These are phyloP conservation scores for Phytophthora quininea DNA, from an alignment of 352 stramenopile genomes.

Conservation along the genomic window DNA sequence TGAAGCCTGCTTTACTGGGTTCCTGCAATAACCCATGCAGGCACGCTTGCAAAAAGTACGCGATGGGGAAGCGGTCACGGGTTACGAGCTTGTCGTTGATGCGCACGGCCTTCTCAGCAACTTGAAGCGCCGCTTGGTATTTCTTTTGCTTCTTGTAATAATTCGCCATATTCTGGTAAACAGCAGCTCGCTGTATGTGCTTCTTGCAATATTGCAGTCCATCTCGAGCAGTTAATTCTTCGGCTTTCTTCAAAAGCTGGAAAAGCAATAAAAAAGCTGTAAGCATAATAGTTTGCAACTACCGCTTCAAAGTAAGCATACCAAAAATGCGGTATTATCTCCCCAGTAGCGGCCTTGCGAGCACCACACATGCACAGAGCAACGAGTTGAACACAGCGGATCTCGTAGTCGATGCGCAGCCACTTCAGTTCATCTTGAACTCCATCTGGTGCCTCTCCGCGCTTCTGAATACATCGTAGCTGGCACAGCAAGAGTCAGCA, in stretches of 20 bases:
- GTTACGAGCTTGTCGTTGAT: slow-evolving; percentile 64
- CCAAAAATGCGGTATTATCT: slow-evolving; percentile 73
- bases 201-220: slow-evolving; percentile 76
- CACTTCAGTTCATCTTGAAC: slow-evolving; percentile 66
- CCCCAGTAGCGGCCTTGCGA: slow-evolving; percentile 44
- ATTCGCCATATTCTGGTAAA: slow-evolving; percentile 70
- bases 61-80: slow-evolving; percentile 60
- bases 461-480: slow-evolving; percentile 66
- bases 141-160: slow-evolving; percentile 86
- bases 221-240: slow-evolving; percentile 61
- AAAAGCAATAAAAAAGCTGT: neutral
- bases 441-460: slow-evolving; percentile 49
- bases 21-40: slow-evolving; percentile 63
- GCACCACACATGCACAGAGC: slow-evolving; percentile 70
- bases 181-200: slow-evolving; percentile 54
- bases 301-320: slow-evolving; percentile 10
- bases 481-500: too few species aligned
- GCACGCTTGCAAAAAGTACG: slow-evolving; percentile 67
- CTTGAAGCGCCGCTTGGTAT: slow-evolving; percentile 66
- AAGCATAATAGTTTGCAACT: too few species aligned
- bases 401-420: slow-evolving; percentile 76
- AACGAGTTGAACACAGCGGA: slow-evolving; percentile 77
- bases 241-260: slow-evolving; percentile 69
- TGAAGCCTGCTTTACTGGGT: slow-evolving; percentile 63
- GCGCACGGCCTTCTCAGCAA: slow-evolving; percentile 57